phyloP scores from a whole-genome alignment of 176 grass and related monocot genomes.

The Cenchrus americanus region DNA sequence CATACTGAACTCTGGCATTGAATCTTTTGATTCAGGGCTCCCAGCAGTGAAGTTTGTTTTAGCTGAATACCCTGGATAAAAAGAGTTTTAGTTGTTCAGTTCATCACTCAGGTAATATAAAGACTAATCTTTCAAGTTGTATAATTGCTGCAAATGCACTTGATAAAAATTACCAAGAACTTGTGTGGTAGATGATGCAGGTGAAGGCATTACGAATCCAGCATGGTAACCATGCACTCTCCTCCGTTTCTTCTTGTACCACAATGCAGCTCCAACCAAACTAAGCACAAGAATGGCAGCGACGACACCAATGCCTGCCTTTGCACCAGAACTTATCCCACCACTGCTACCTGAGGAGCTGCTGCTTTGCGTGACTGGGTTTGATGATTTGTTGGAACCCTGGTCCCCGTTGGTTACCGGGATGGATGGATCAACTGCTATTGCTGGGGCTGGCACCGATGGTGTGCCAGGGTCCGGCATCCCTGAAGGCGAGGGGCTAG shows the following conservation, averaged over 20 bases:
- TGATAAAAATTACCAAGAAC: conserved; percentile 61
- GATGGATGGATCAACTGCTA: conserved; percentile 7
- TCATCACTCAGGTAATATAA: conserved; percentile 13
- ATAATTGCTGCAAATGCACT: neutral
- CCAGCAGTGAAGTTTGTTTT: conserved; percentile 59
- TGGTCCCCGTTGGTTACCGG: neutral
- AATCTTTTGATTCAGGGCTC: conserved; percentile 54
- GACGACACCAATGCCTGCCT: conserved; percentile 53
- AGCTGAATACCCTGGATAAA: conserved; percentile 43
- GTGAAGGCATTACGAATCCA: conserved; percentile 74
- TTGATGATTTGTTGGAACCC: conserved; percentile 29
- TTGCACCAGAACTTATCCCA: conserved; percentile 43
- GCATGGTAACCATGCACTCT: conserved; percentile 68
- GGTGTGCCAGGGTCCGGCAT: neutral
- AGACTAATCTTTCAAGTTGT: neutral
- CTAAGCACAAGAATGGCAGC: conserved; percentile 59
- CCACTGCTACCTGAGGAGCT: neutral
- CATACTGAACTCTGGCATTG: conserved; percentile 67
- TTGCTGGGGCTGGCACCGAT: conserved; percentile 33
- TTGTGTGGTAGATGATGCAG: conserved; percentile 46
- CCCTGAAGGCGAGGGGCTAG: conserved; percentile 7
- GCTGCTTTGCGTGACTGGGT: neutral
- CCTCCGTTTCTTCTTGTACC: conserved; percentile 72
- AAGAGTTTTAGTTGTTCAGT: conserved; percentile 6
- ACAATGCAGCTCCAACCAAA: conserved; percentile 56